phyloP scores from a whole-genome alignment of 805 yeast species.

The Lachancea waltii region DNA sequence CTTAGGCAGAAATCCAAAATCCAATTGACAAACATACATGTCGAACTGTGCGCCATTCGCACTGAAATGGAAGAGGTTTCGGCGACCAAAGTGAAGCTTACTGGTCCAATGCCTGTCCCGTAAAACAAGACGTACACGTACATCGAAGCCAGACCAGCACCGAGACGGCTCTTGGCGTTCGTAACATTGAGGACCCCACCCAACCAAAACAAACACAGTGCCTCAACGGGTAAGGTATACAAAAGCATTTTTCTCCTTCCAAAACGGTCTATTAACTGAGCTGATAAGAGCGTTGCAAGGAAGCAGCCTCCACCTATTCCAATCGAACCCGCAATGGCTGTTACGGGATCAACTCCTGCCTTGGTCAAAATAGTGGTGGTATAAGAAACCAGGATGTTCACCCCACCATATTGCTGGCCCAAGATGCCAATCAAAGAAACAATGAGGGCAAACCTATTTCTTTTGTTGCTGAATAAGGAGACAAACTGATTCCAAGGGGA shows the following conservation, averaged over 20 bases:
- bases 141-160: slow-evolving; percentile 40
- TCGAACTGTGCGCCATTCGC: slow-evolving; percentile 41
- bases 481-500: slow-evolving; percentile 35
- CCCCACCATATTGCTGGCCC: slow-evolving; percentile 52
- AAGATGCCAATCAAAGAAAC: slow-evolving; percentile 46
- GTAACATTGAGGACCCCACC: slow-evolving; percentile 41
- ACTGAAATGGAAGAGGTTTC: slow-evolving; percentile 46
- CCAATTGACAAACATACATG: slow-evolving; percentile 44
- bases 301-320: slow-evolving; percentile 46
- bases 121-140: slow-evolving; percentile 41
- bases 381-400: slow-evolving; percentile 46
- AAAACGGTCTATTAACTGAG: slow-evolving; percentile 42
- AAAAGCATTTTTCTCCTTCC: slow-evolving; percentile 50
- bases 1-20: slow-evolving; percentile 41
- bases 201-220: slow-evolving; percentile 45
- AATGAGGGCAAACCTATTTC: slow-evolving; percentile 46
- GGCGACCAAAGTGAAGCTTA: slow-evolving; percentile 49
- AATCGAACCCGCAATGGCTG: slow-evolving; percentile 43
- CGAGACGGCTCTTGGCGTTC: slow-evolving; percentile 36
- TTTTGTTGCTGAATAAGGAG: slow-evolving; percentile 39
- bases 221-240: slow-evolving; percentile 55
- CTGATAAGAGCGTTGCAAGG: slow-evolving; percentile 42
- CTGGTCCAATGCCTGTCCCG: slow-evolving; percentile 50
- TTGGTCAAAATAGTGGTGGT: slow-evolving; percentile 43
- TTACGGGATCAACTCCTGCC: slow-evolving; percentile 38